phyloP scores from a whole-genome alignment of 2,329 filamentous ascomycete species.

The Trichoderma sp. region DNA sequence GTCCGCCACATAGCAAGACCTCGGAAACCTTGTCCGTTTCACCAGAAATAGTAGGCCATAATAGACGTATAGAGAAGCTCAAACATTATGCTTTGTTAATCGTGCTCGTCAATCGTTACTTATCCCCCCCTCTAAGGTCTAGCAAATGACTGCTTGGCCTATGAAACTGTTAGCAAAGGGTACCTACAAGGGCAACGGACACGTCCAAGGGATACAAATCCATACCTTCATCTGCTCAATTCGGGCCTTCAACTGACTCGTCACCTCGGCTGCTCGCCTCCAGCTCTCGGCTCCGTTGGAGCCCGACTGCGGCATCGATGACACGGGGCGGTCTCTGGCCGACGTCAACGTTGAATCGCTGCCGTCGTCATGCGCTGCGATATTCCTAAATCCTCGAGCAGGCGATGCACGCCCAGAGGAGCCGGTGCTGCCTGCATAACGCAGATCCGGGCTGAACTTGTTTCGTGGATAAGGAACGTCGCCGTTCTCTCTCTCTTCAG shows the following conservation, averaged over 20 bases:
- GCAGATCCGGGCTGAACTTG: slow-evolving; percentile 59
- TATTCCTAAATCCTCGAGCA: slow-evolving; percentile 55
- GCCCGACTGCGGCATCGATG: slow-evolving; percentile 42
- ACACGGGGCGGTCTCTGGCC: slow-evolving; percentile 41
- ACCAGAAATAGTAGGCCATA: slow-evolving; percentile 24
- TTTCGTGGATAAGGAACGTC: slow-evolving; percentile 51
- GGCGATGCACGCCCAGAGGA: slow-evolving; percentile 63
- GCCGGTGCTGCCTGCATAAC: slow-evolving; percentile 52
- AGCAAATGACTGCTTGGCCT: slow-evolving; percentile 39
- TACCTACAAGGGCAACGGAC: not conserved
- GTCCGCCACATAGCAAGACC: slow-evolving; percentile 1
- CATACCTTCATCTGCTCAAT: slow-evolving; percentile 96
- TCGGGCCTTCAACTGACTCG: slow-evolving; percentile 92
- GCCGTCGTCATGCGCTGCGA: slow-evolving; percentile 40
- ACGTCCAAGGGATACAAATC: not conserved
- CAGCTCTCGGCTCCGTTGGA: slow-evolving; percentile 71
- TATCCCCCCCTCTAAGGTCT: slow-evolving; percentile 35
- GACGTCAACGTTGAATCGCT: slow-evolving; percentile 37
- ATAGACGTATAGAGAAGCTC: slow-evolving; percentile 18
- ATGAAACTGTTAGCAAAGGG: slow-evolving; percentile 6
- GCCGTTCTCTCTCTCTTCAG: slow-evolving; percentile 78
- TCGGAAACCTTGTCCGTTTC: slow-evolving; percentile 5
- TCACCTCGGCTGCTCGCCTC: slow-evolving; percentile 96
- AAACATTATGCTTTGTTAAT: slow-evolving; percentile 18
- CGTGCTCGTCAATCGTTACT: slow-evolving; percentile 10